Percentiles rank a stretch among this genome's conserved stretches.
These are phyloP conservation scores for Candida sanyaensis DNA, from an alignment of 1,139 yeast species.

Conservation along the genomic window DNA sequence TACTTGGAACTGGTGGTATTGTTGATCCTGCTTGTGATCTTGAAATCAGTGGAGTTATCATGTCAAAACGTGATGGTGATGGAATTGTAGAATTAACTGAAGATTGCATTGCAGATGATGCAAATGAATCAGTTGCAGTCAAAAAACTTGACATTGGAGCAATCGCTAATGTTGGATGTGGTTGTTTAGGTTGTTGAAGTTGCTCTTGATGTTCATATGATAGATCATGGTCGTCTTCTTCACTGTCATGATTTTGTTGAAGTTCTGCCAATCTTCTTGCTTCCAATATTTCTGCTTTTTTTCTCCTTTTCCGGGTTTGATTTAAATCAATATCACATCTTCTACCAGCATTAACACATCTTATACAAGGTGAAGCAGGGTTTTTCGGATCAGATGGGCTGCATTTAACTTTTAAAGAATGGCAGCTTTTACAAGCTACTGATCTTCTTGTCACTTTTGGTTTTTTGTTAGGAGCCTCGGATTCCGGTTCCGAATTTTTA, in stretches of 20 bases:
- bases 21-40: conserved; percentile 6
- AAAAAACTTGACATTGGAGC: neutral
- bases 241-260: neutral
- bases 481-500: neutral
- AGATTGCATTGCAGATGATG: neutral
- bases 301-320: conserved; percentile 57
- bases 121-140: neutral
- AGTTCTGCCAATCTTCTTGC: conserved; percentile 17
- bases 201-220: neutral
- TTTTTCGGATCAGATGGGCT: conserved; percentile 64
- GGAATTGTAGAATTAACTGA: neutral
- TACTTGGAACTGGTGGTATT: conserved; percentile 10
- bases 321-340: conserved; percentile 69
- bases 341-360: conserved; percentile 68
- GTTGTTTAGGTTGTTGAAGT: neutral
- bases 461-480: conserved; percentile 6
- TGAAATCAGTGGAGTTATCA: neutral
- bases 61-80: conserved; percentile 3
- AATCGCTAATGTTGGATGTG: neutral
- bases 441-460: conserved; percentile 28
- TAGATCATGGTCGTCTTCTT: neutral
- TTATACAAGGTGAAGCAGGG: conserved; percentile 66
- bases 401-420: conserved; percentile 78
- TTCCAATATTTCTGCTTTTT: conserved; percentile 31
- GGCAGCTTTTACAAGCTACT: conserved; percentile 80